phyloP scores from a whole-genome alignment of 2,329 filamentous ascomycete species.

The Eutypa lata region DNA sequence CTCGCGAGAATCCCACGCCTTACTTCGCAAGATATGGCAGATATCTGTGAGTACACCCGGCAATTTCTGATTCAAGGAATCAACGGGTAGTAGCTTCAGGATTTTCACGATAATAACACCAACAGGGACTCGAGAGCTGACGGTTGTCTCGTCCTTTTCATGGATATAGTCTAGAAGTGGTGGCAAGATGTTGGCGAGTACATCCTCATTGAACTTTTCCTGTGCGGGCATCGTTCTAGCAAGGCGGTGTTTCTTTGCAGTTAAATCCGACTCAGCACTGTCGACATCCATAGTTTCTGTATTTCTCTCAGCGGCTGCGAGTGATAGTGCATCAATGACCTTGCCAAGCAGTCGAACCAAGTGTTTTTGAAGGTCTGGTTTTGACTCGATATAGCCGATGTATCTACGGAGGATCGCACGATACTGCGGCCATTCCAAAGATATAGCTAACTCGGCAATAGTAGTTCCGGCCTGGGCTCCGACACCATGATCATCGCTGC shows the following conservation, averaged over 20 bases:
- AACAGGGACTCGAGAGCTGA: conserved; percentile 87
- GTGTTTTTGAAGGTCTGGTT: conserved; percentile 80
- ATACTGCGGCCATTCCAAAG: conserved; percentile 88
- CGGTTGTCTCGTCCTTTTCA: conserved; percentile 90
- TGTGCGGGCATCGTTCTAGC: conserved; percentile 63
- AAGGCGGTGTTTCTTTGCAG: conserved; percentile 42
- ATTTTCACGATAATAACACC: conserved; percentile 87
- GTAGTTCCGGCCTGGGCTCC: conserved; percentile 82
- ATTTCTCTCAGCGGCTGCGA: conserved; percentile 41
- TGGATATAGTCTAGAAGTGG: conserved; percentile 82
- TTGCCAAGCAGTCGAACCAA: conserved; percentile 78
- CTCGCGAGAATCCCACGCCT: conserved; percentile 83
- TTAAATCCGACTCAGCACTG: conserved; percentile 17
- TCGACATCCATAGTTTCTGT: conserved; percentile 43
- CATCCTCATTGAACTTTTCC: conserved; percentile 67
- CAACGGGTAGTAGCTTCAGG: conserved; percentile 71
- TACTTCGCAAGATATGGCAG: conserved; percentile 87
- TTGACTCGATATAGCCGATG: conserved; percentile 75
- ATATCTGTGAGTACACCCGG: conserved; percentile 87
- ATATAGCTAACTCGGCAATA: conserved; percentile 70
- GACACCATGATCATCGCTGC: conserved; percentile 76
- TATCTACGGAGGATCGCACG: conserved; percentile 81
- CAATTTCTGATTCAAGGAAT: conserved; percentile 70
- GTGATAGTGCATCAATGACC: conserved; percentile 72
- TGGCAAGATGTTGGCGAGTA: conserved; percentile 73